Base-by-base conservation (phyloP, 768 basidiomycete species). In the Lactarius quietus region DNA sequence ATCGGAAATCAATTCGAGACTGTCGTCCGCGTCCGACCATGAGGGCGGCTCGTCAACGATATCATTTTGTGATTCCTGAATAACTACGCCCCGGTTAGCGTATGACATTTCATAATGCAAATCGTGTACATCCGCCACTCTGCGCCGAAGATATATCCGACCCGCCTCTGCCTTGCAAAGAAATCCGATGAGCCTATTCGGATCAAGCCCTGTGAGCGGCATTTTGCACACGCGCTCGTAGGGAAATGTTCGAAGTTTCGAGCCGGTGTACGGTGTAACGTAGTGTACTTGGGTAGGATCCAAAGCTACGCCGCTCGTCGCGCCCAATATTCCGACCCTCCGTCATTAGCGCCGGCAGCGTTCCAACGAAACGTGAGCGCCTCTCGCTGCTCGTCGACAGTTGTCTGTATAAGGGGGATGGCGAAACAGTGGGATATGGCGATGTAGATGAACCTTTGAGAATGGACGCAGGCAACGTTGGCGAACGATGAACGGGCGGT, bases 151-250 rank as follows among this genome's bases (percentile, higher is more conserved):
- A 76, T 98, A 93, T 17, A 81, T 74, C 91, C 93, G 98, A 60
- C 98, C 96, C n/a, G n/a, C n/a, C 73, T 79, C 76, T 93, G 92
- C 86, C 70, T 84, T 84, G 73, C 89, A 88, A 69, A 98, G 73
- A 74, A 99, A 98, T 14, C 95, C 95, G 65, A 98, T 83, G 8
- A 99, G 79, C 97, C 98, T 98, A 70, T 94, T 97, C n/a, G n/a
- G n/a, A n/a, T n/a, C n/a, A n/a, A n/a, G n/a, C n/a, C n/a, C n/a
- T n/a, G n/a, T n/a, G n/a, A n/a, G n/a, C n/a, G n/a, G n/a, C n/a
- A n/a, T n/a, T n/a, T n/a, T n/a, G n/a, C n/a, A n/a, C n/a, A n/a
- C n/a, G n/a, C n/a, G n/a, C n/a, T n/a, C n/a, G n/a, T n/a, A n/a
- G n/a, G n/a, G n/a, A n/a, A n/a, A n/a, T n/a, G n/a, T n/a, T n/a